Evolutionary conservation across 495 filamentous ascomycete species (phyloP), one percentile per base, ranked within the genome.

Genomic region (Zalerion maritima): DNA sequence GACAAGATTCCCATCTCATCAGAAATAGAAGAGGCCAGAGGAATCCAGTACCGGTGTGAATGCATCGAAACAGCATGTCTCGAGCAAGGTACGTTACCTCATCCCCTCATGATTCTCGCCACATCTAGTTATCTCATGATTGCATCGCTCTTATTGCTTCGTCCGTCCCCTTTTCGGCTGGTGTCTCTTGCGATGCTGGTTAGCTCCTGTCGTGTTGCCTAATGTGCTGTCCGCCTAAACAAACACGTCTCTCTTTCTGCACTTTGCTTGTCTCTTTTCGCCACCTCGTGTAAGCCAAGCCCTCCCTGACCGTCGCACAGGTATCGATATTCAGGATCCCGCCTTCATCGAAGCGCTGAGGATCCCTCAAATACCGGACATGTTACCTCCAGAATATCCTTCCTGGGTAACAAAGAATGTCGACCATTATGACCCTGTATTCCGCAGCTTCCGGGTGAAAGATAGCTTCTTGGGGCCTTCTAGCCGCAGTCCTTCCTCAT

Each of bases 1-100:
- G 55, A 52, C 30, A 57, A 49, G 32, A 35, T 62, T 26, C 43
- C 50, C 18, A 43, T 49, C 35, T 40, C 62, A 34, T 65, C 55
- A 38, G 59, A 65, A 16, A 46, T 62, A 21, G 61, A 65, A 35
- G 61, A 65, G 43, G 59, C 61, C 19, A 45, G 61, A 26, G 41
- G 48, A 10, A 32, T 65, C 29, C 61, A 65, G 32, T 63, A 65
- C 36, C 50, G 49, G 33, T 64, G 59, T 38, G 61, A 65, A 40
- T 65, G 60, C 37, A 56, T 65, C 35, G 59, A 62, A 34, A 51
- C 45, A 27, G 60, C 57, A 21, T 57, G 58, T 29, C 40, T 62
- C 28, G 57, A 60, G 14, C 46, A 58, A 52, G 58, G 61, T 65
- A 55, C 35, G 56, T 46, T 19, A 15, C 25, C 31, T 31, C 28